Base-by-base conservation (phyloP, 208 protist species). In the Crithidia bombi region DNA sequence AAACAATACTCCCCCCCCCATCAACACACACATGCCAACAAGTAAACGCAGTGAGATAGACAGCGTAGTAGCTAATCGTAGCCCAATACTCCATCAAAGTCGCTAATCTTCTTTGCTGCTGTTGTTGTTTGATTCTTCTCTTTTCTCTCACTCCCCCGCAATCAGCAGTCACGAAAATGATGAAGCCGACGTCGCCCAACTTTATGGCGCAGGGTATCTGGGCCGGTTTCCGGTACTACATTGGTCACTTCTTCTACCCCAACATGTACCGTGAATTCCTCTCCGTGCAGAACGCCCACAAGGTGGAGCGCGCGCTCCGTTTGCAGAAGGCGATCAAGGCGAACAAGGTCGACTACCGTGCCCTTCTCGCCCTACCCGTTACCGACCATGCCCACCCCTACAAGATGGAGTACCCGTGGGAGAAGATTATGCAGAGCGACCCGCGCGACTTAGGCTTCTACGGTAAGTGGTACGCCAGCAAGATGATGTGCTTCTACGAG, bases 331-430 rank as follows among this genome's bases (percentile, higher is more conserved):
- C 92, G 23, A 91, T 97, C 74, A 97, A 97, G 79, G 89, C 89
- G 36, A 97, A 97, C 85, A 97, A 95, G 83, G 84, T 97, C 66
- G 92, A 97, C 78, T 92, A 93, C 76, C 88, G 88, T 38, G 86
- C 89, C 38, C 81, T 97, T 15, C 88, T 97, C 41, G 88, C 92
- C 49, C 87, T 97, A 44, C 92, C 92, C 49, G 92, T 97, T 46
- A 94, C 87, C 5, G 92, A 97, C 75, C 86, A 92, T 74, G 92
- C 92, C 32, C 92, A 97, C 65, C 92, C 92, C n/a, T 97, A 97
- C 86, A 92, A 95, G 75, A 90, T 95, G 86, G 89, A 97, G 78
- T 93, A 95, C 58, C 89, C 92, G 52, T 97, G 92, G 92, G 89
- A 97, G 85, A 93, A 93, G 75, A 81, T 94, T 44, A 91, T 95